Evolutionary conservation across 2,329 filamentous ascomycete species (phyloP).

Genomic region (Tothia fuscella): DNA sequence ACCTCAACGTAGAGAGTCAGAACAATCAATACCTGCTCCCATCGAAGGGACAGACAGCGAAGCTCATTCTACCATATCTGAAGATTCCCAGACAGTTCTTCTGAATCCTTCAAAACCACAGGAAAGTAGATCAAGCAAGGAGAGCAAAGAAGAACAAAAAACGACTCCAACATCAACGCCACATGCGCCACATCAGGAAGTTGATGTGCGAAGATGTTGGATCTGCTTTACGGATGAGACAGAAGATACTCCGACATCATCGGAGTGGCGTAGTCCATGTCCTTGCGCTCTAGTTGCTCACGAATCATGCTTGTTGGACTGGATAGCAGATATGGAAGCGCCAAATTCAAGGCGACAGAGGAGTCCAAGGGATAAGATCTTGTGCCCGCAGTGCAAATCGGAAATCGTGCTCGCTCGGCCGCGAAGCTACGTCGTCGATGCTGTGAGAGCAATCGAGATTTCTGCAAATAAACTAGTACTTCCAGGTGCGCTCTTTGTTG

Average conservation of each 20-base stretch:
- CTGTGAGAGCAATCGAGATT: constrained; percentile 48
- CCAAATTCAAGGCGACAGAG: constrained; percentile 40
- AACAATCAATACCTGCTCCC: constrained; percentile 12
- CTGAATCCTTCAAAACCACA: constrained; percentile 26
- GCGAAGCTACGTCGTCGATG: constrained; percentile 57
- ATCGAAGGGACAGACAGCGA: constrained; percentile 22
- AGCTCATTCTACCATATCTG: constrained; percentile 26
- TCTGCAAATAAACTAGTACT: constrained; percentile 48
- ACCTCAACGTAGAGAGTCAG: neutral
- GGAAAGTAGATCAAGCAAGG: constrained; percentile 13
- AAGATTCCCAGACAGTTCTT: constrained; percentile 35
- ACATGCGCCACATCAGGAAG: constrained; percentile 10
- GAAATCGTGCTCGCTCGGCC: constrained; percentile 66
- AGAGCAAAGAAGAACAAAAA: constrained; percentile 3
- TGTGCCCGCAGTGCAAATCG: constrained; percentile 82
- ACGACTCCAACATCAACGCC: neutral
- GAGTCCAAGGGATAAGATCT: constrained; percentile 44
- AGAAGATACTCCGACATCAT: constrained; percentile 48
- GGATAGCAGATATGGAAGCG: constrained; percentile 81
- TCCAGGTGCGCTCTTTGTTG: constrained; percentile 48
- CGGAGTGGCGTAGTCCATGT: constrained; percentile 76
- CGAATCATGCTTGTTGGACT: constrained; percentile 78
- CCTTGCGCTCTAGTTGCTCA: constrained; percentile 85
- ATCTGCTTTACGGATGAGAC: constrained; percentile 57
- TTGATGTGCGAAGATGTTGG: constrained; percentile 47